A percentile compares a stretch with the other conserved stretches of the same genome.
Evolutionary conservation across 441 rosid genomes (phyloP).

Genomic region (Erysimum pusillum): DNA sequence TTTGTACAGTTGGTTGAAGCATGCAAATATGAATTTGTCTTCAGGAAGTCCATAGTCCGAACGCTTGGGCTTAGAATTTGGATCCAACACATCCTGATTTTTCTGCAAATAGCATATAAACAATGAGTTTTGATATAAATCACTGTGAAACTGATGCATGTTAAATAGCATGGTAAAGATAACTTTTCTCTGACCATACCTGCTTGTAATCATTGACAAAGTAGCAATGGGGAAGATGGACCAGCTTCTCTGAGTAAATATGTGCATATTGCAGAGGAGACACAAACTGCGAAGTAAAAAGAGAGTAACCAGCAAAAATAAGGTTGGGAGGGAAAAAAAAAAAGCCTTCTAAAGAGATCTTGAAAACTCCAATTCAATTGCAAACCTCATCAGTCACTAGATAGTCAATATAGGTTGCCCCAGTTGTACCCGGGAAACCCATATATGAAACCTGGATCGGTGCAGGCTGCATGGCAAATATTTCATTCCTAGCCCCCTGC

Average conservation of each 20-base stretch:
- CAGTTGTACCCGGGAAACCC: slow-evolving; percentile 99
- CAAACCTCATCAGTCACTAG: slow-evolving; percentile 97
- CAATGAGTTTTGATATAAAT: slow-evolving; percentile 21
- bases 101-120: slow-evolving; percentile 60
- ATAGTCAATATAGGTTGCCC: slow-evolving; percentile 93
- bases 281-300: slow-evolving; percentile 71
- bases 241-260: slow-evolving; percentile 97
- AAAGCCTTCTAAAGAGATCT: not conserved
- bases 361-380: not conserved
- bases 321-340: not conserved
- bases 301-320: slow-evolving; percentile 10
- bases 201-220: slow-evolving; percentile 99
- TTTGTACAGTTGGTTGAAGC: slow-evolving; percentile 98
- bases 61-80: slow-evolving; percentile 77
- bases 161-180: not conserved
- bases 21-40: slow-evolving; percentile 95
- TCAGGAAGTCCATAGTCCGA: slow-evolving; percentile 97
- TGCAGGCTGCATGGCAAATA: slow-evolving; percentile 98
- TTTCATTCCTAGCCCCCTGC: slow-evolving; percentile 99
- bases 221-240: slow-evolving; percentile 98
- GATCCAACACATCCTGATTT: slow-evolving; percentile 91
- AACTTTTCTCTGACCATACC: slow-evolving; percentile 52
- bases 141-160: not conserved
- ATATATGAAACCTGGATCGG: slow-evolving; percentile 98
- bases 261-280: slow-evolving; percentile 80